Conservation (phyloP, 305 asterid genomes). For the Plantago coronopus region DNA sequence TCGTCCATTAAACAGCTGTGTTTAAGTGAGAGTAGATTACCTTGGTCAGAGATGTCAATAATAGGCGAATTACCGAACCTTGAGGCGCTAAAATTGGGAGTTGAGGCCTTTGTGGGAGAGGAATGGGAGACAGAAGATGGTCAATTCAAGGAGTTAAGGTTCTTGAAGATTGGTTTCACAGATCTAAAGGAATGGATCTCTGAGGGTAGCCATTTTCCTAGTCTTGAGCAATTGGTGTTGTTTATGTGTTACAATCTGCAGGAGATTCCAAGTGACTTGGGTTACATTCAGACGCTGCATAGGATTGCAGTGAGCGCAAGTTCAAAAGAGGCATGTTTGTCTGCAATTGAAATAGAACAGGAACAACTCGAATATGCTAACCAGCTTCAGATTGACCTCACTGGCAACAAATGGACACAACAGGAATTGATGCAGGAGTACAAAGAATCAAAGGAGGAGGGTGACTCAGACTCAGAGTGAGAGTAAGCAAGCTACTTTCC, state of each 20-base stretch:
- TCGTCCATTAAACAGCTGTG: constrained; percentile 24
- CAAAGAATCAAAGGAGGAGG: no score
- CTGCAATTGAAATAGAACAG: neutral
- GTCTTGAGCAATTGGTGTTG: constrained; percentile 19
- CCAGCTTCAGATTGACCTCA: neutral
- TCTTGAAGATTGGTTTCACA: constrained; percentile 16
- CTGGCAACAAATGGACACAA: neutral
- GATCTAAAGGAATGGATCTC: constrained; percentile 15
- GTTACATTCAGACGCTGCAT: constrained; percentile 15
- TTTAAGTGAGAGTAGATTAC: constrained; percentile 16
- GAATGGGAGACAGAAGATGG: constrained; percentile 1
- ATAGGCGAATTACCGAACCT: constrained; percentile 8
- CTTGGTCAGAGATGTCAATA: constrained; percentile 15
- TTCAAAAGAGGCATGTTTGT: neutral
- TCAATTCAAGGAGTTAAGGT: constrained; percentile 23
- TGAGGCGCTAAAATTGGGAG: neutral
- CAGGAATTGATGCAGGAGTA: no score
- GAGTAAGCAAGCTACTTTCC: no score
- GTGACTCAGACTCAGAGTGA: no score
- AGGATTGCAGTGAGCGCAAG: constrained; percentile 14
- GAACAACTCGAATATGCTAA: neutral
- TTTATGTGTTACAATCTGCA: neutral
- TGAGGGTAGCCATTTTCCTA: constrained; percentile 7
- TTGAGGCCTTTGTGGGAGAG: neutral
- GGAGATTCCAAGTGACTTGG: constrained; percentile 23